Evolutionary conservation across 257 asterid genomes (phyloP), one percentile per base, ranked within the genome.

Genomic region (Nicotiana tabacum): DNA sequence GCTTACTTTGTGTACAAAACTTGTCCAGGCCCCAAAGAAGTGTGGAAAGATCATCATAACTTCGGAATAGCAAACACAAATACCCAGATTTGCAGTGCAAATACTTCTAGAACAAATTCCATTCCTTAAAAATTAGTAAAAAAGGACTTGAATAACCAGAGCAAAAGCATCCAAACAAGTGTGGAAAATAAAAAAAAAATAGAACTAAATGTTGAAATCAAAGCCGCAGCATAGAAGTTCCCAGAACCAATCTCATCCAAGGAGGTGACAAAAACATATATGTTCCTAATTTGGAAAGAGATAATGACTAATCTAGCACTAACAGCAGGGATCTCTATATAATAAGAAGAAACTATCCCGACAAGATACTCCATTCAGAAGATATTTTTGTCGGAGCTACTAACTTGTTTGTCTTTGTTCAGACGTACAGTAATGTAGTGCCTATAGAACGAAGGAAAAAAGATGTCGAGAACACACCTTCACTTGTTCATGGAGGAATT

Each of bases 401-500:
- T 43, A 21, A 72, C 60, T 72, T 27, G 16, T 46, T 2, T 8
- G 46, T 51, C 64, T 76, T 46, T 51, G 29, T 13, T 27, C 80
- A 15, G 29, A 27, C 27, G 27, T 76, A 17, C 29, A 17, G 3
- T 56, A 51, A 15, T 76, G 30, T 76, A 29, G 80, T 76, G 55
- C 27, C 64, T 76, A 76, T 0, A 48, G 29, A 76, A 53, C 29
- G 0, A 16, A 57, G 74, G 37, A 17, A 24, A 39, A 29, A 80
- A 24, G 46, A 13, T 27, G 64, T 0, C 15, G 3, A 24, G n/a
- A 17, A 2, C 79, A 27, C 80, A 95, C 99, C 97, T 95, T 92
- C 65, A 95, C 98, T 87, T 95, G 99, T 17, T 95, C 99, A 15
- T 93, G 99, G 53, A 95, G 95, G 90, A 95, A 95, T 21, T 80